Evolutionary conservation across 345 rosid genomes (phyloP), one percentile per base, ranked within the genome.

Genomic region (Murraya koenigii): DNA sequence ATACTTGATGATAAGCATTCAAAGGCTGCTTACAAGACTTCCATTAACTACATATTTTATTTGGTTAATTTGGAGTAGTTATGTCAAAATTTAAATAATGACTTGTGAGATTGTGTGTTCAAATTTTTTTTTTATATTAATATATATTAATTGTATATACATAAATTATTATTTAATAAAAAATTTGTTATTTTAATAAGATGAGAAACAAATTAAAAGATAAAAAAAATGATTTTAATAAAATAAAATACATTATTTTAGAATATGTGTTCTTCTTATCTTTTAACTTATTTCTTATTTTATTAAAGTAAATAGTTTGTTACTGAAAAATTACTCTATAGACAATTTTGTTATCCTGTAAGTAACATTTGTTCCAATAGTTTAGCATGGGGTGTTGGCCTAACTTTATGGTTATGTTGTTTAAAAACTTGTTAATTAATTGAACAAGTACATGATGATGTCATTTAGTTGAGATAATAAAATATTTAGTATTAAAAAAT

Each of bases 281-380:
- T 39, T 39, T 9, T 39, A 2, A 8, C 0, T 39, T 39, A 39
- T 9, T 9, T 13, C 0, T 44, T 44, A 44, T 1, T 13, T 44
- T 13, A 44, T 44, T 44, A 44, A 44, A 44, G 2, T 44, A 13
- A 44, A 3, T 0, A 6, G 17, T 17, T 3, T 0, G 0, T 52
- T 17, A 17, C 1, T 17, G 8, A 4, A 52, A 49, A 17, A 52
- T 52, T 19, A 17, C 56, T 5, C 56, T 6, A 15, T 20, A 13
- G 17, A 17, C 56, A 52, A 22, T 52, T 19, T 15, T 1, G 4
- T 8, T 17, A 19, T 5, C 22, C 15, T 19, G 17, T 17, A 61
- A 61, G 59, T 62, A 72, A 62, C 67, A 32, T 82, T 58, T 75
- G 60, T 77, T 54, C 76, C 68, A 68, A 75, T 71, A 66, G 75